Evolutionary conservation across 179 eudicot species (phyloP), one percentile per base, ranked within the genome.

Genomic region (Silene coronaria): DNA sequence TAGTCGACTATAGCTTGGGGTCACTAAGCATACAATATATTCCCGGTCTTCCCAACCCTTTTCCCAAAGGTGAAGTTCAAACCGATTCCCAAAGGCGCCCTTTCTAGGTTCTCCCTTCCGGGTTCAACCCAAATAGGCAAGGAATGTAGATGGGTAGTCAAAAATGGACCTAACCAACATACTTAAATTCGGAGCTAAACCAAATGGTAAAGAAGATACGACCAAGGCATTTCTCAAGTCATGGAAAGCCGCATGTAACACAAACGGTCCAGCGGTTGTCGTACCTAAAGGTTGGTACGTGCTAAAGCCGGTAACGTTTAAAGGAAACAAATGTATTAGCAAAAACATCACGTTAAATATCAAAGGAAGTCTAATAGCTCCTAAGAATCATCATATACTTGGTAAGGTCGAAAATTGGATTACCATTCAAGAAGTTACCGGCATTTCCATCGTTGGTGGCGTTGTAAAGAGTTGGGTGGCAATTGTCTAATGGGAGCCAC

Each of bases 171-270:
- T n/a, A n/a, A n/a, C n/a, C 48, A 70, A 80, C 24, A 74, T 83
- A 13, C 34, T 72, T 11, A 63, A 67, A 55, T 79, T 76, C 14
- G 86, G 83, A 22, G 82, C 80, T 0, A 76, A 67, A 58, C 23
- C 68, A 0, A 61, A 79, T 62, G 85, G 85, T 32, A 30, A 26
- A 60, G 14, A 68, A 1, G 80, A 82, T 45, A 12, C 83, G 0
- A 67, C 73, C 0, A 55, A 74, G 17, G 82, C 85, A 9, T 76
- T 79, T 65, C 38, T 77, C 3, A 51, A 58, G 38, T 71, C 83
- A 42, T 82, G 85, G 85, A 70, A 77, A 17, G 55, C 71, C 42
- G 85, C 85, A 32, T 82, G 85, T 69, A 58, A n/a, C 32, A 30
- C 75, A 13, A 9, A 32, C 5, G 67, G 63, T 26, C 74, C 81